These are phyloP conservation scores for Capsicum rhomboideum DNA, from an alignment of 257 asterid genomes.

Conservation along the genomic window DNA sequence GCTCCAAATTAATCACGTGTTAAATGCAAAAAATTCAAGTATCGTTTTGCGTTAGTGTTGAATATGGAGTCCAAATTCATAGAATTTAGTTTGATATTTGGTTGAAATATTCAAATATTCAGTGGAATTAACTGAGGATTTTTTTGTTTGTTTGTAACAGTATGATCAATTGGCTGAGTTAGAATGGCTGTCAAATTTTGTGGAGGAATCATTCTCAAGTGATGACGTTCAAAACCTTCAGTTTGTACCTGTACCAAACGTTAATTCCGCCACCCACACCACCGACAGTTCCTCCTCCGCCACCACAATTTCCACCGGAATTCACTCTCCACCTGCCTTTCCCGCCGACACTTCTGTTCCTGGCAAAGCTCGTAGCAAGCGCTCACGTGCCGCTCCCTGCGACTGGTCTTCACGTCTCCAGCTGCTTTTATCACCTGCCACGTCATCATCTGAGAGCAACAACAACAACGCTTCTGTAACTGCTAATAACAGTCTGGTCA, in stretches of 20 bases:
- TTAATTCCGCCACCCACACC: slow-evolving; percentile 20
- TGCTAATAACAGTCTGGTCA: background rate
- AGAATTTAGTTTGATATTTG: background rate
- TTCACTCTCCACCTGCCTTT: slow-evolving; percentile 37
- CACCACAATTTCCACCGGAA: slow-evolving; percentile 7
- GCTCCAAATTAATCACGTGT: background rate
- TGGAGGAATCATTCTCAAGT: slow-evolving; percentile 91
- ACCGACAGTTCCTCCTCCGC: slow-evolving; percentile 47
- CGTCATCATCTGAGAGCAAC: slow-evolving; percentile 17
- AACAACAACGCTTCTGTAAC: background rate
- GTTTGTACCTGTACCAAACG: slow-evolving; percentile 29
- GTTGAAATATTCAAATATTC: background rate
- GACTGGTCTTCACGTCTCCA: slow-evolving; percentile 92
- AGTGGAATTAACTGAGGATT: background rate
- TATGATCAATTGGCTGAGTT: slow-evolving; percentile 90
- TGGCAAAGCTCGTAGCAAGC: slow-evolving; percentile 94
- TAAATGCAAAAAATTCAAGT: background rate
- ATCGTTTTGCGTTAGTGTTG: background rate
- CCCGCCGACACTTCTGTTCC: slow-evolving; percentile 76
- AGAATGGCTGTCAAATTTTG: slow-evolving; percentile 97
- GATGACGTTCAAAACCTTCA: slow-evolving; percentile 62
- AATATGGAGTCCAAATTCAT: background rate
- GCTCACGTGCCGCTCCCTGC: slow-evolving; percentile 91
- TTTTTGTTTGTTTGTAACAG: slow-evolving; percentile 25
- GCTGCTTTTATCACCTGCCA: slow-evolving; percentile 37